These are phyloP conservation scores for Didymosphaeria variabile DNA, from an alignment of 2,329 filamentous ascomycete species.

Conservation along the genomic window DNA sequence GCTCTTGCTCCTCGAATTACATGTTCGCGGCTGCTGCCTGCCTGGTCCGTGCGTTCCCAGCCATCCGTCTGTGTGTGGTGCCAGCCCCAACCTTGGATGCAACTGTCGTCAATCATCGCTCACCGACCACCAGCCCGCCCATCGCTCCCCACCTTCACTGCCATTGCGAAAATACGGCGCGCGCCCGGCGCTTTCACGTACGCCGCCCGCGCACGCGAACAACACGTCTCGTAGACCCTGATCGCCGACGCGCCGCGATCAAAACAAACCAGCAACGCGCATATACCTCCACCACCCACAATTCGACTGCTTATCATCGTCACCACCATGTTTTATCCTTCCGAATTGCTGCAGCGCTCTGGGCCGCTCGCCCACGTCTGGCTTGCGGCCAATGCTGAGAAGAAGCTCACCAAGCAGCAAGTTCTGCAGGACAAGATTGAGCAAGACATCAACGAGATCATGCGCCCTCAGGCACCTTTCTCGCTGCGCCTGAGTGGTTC, in stretches of 20 bases:
- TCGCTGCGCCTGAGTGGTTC: slow-evolving; percentile 93
- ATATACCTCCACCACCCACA: slow-evolving; percentile 19
- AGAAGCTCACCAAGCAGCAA: slow-evolving; percentile 96
- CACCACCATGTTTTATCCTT: slow-evolving; percentile 90
- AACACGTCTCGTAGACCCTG: slow-evolving; percentile 16
- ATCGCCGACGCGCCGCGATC: slow-evolving; percentile 40
- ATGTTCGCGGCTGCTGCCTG: not conserved
- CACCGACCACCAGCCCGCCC: slow-evolving; percentile 15
- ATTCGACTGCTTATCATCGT: slow-evolving; percentile 15
- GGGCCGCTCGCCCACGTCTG: slow-evolving; percentile 97
- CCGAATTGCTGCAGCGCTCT: slow-evolving; percentile 94
- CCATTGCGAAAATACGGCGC: slow-evolving; percentile 35
- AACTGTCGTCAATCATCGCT: slow-evolving; percentile 11
- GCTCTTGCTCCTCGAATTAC: not conserved
- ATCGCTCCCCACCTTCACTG: slow-evolving; percentile 23
- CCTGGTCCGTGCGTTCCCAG: slow-evolving; percentile 17
- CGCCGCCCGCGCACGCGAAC: slow-evolving; percentile 31
- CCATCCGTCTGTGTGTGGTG: slow-evolving; percentile 5
- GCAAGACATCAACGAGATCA: slow-evolving; percentile 94
- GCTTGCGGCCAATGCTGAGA: slow-evolving; percentile 97
- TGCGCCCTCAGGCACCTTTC: slow-evolving; percentile 90
- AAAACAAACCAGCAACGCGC: slow-evolving; percentile 42
- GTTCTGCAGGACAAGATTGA: slow-evolving; percentile 94
- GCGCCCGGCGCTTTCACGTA: slow-evolving; percentile 24
- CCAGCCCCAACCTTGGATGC: slow-evolving; percentile 19